phyloP scores from a whole-genome alignment of 2,329 filamentous ascomycete species.

The Clonostachys rosea region DNA sequence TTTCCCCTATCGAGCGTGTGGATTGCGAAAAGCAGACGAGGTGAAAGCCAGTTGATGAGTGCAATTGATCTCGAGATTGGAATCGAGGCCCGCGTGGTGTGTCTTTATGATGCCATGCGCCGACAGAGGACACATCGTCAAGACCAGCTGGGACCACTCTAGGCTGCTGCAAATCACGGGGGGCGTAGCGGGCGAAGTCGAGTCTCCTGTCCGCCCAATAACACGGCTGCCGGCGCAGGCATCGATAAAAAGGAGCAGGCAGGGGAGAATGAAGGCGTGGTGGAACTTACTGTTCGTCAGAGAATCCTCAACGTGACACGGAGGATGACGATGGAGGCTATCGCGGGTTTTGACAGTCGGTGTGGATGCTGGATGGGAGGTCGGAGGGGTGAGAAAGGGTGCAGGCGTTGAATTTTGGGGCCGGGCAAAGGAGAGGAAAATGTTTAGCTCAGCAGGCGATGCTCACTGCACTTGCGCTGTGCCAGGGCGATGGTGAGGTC shows the following conservation, averaged over 20 bases:
- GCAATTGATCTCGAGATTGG: not conserved
- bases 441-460: too few species aligned
- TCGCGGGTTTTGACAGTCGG: constrained; percentile 20
- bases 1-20: not conserved
- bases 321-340: constrained; percentile 16
- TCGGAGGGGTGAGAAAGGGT: constrained; percentile 10
- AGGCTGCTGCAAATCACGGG: constrained; percentile 2
- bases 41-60: not conserved
- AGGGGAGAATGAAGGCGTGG: not conserved
- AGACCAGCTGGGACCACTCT: constrained; percentile 1
- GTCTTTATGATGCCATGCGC: not conserved
- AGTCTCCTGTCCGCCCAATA: not conserved
- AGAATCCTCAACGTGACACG: constrained; percentile 18
- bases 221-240: not conserved
- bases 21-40: too few species aligned
- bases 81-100: too few species aligned
- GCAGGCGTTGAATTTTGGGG: too few species aligned
- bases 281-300: constrained; percentile 6
- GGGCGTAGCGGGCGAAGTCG: not conserved
- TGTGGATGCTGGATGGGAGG: constrained; percentile 11
- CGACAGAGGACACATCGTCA: constrained; percentile 3
- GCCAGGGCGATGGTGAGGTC: too few species aligned
- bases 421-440: too few species aligned
- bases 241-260: not conserved
- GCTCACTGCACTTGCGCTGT: too few species aligned